These are phyloP conservation scores for Fusarium sp. DNA, from an alignment of 2,329 filamentous ascomycete species.

Conservation along the genomic window DNA sequence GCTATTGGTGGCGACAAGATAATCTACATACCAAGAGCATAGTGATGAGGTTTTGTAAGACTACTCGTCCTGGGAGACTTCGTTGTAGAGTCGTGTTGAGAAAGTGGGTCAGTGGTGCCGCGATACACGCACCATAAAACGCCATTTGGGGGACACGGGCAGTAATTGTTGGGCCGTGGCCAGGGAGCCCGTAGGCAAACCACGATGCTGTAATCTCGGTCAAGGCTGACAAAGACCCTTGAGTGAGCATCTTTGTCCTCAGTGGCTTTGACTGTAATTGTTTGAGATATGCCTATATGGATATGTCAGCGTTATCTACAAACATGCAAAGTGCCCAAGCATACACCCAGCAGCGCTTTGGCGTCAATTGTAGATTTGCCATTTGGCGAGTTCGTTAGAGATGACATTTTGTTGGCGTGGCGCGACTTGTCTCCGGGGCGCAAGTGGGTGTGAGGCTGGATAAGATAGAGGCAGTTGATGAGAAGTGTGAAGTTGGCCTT, in stretches of 20 bases:
- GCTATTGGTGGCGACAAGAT: fast-evolving
- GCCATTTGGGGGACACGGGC: conserved; percentile 23
- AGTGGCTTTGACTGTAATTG: conserved; percentile 18
- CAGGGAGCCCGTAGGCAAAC: conserved; percentile 11
- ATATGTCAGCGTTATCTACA: background rate
- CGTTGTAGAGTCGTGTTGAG: conserved; percentile 6
- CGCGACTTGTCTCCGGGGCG: background rate
- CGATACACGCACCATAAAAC: conserved; percentile 17
- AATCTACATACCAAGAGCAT: background rate
- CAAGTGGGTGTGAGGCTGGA: background rate
- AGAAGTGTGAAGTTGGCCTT: background rate
- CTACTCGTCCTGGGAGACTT: background rate
- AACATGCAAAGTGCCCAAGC: background rate
- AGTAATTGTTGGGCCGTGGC: conserved; percentile 14
- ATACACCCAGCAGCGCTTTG: conserved; percentile 6
- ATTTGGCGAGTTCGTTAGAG: background rate
- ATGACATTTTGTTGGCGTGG: background rate
- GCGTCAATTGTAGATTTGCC: background rate
- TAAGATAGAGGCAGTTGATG: background rate
- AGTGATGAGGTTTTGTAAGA: background rate
- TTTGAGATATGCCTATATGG: conserved; percentile 7
- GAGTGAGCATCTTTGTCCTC: conserved; percentile 15
- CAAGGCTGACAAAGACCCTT: conserved; percentile 7
- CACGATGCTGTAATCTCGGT: conserved; percentile 14
- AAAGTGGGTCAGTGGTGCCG: conserved; percentile 17